Evolutionary conservation across 148 eudicot genomes (phyloP).

Genomic region (Chenopodium quinoa): DNA sequence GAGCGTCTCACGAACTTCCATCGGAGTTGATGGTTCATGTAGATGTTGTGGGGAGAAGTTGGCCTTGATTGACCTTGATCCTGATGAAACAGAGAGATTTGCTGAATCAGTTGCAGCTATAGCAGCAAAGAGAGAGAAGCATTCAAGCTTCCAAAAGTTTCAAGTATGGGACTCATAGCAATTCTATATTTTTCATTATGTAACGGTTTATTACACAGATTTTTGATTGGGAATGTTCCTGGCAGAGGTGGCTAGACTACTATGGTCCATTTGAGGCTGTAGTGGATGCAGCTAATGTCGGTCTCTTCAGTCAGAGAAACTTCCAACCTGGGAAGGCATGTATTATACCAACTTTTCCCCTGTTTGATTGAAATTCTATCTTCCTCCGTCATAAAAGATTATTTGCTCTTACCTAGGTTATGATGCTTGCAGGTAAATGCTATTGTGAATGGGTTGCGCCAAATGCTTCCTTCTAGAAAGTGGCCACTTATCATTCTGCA

Average conservation of each 20-base stretch:
- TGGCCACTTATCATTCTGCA: constrained; percentile 86
- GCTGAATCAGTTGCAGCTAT: constrained; percentile 86
- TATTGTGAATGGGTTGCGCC: constrained; percentile 79
- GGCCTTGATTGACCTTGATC: constrained; percentile 85
- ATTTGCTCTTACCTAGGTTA: not conserved
- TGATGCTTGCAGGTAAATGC: constrained; percentile 57
- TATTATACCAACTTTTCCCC: not conserved
- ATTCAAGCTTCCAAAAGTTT: constrained; percentile 76
- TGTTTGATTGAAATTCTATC: not conserved
- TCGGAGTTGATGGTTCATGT: constrained; percentile 67
- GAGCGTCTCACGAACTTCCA: constrained; percentile 45
- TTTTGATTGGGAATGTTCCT: constrained; percentile 15
- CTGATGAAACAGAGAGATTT: constrained; percentile 75
- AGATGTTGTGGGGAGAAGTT: constrained; percentile 72
- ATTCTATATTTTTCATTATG: constrained; percentile 2
- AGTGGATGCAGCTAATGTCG: constrained; percentile 90
- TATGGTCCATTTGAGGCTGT: constrained; percentile 95
- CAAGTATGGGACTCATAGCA: constrained; percentile 49
- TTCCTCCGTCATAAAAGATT: not conserved
- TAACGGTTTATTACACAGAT: not conserved
- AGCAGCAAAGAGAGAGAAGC: constrained; percentile 61
- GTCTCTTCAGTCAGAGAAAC: constrained; percentile 60
- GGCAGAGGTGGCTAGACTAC: constrained; percentile 85
- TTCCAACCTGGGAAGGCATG: constrained; percentile 71
- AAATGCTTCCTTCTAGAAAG: constrained; percentile 68